Conservation (phyloP, 495 filamentous ascomycete species). For the Annulohypoxylon stygium region DNA sequence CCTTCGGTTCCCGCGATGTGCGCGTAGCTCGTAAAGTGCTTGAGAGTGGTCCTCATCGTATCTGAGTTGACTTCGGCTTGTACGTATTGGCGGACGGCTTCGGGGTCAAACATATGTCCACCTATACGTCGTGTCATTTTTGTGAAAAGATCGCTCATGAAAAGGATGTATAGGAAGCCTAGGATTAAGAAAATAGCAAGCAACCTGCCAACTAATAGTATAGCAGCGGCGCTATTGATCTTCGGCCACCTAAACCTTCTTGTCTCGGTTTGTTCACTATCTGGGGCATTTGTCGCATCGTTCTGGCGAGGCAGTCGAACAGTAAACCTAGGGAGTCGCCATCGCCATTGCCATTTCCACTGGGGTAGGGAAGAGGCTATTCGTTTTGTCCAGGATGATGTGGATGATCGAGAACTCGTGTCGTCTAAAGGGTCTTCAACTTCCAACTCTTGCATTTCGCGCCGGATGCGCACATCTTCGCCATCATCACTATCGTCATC, state of each 20-base stretch:
- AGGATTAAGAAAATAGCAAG: constrained; percentile 81
- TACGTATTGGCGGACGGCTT: constrained; percentile 75
- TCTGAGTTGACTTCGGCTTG: constrained; percentile 75
- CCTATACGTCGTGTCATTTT: constrained; percentile 66
- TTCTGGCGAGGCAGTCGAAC: constrained; percentile 55
- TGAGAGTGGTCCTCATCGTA: constrained; percentile 76
- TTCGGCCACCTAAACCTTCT: constrained; percentile 47
- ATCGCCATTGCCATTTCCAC: constrained; percentile 64
- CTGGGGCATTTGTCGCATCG: constrained; percentile 25
- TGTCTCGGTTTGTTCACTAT: constrained; percentile 37
- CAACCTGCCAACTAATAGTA: constrained; percentile 76
- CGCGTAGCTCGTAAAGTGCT: constrained; percentile 79
- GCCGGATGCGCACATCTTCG: constrained; percentile 71
- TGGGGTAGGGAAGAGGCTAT: constrained; percentile 62
- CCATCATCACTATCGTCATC: constrained; percentile 56
- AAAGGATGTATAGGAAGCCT: constrained; percentile 81
- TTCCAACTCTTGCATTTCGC: constrained; percentile 92
- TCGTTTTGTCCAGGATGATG: constrained; percentile 63
- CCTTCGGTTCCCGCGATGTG: constrained; percentile 94
- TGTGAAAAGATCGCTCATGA: constrained; percentile 83
- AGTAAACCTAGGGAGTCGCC: constrained; percentile 60
- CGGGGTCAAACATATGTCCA: constrained; percentile 71
- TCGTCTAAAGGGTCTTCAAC: constrained; percentile 76
- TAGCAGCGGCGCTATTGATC: constrained; percentile 51
- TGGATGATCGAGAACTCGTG: constrained; percentile 53